phyloP scores from a whole-genome alignment of 768 basidiomycete species.

The Fistulinella prunicolor region DNA sequence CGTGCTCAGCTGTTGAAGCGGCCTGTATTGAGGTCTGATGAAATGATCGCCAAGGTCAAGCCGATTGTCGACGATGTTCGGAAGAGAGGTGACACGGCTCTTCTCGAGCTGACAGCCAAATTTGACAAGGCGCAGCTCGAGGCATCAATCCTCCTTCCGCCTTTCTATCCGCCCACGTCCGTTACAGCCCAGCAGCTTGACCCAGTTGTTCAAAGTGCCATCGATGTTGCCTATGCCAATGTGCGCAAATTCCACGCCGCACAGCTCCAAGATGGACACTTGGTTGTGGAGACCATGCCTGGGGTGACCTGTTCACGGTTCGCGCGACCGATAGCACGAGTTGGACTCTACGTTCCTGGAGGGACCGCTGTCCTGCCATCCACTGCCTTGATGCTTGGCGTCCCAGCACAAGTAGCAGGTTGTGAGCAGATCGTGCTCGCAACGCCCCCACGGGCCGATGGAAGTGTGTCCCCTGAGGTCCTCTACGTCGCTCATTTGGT shows the following conservation, averaged over 20 bases:
- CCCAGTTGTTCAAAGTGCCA: conserved; percentile 68
- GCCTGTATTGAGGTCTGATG: conserved; percentile 74
- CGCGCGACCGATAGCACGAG: conserved; percentile 90
- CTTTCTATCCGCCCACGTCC: conserved; percentile 49
- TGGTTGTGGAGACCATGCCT: conserved; percentile 95
- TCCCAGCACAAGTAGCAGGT: conserved; percentile 96
- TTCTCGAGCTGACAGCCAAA: conserved; percentile 87
- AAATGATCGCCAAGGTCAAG: conserved; percentile 76
- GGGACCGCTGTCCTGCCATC: conserved; percentile 96
- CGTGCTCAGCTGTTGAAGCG: conserved; percentile 75
- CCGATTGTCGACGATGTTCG: conserved; percentile 93
- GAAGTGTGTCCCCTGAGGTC: conserved; percentile 93
- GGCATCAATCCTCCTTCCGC: conserved; percentile 72
- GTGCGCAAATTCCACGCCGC: conserved; percentile 90
- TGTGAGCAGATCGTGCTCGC: conserved; percentile 91
- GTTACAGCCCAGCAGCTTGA: conserved; percentile 60
- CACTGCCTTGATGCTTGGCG: conserved; percentile 96
- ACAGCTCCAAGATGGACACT: conserved; percentile 65
- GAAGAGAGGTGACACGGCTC: conserved; percentile 76
- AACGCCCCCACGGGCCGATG: conserved; percentile 93
- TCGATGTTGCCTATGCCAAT: conserved; percentile 88
- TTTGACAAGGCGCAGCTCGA: conserved; percentile 81
- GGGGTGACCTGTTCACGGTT: conserved; percentile 96
- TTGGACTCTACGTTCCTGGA: conserved; percentile 96
- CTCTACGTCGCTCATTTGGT: conserved; percentile 93